Base-by-base conservation (phyloP, 495 filamentous ascomycete species). In the Hyaloscypha finlandica region DNA sequence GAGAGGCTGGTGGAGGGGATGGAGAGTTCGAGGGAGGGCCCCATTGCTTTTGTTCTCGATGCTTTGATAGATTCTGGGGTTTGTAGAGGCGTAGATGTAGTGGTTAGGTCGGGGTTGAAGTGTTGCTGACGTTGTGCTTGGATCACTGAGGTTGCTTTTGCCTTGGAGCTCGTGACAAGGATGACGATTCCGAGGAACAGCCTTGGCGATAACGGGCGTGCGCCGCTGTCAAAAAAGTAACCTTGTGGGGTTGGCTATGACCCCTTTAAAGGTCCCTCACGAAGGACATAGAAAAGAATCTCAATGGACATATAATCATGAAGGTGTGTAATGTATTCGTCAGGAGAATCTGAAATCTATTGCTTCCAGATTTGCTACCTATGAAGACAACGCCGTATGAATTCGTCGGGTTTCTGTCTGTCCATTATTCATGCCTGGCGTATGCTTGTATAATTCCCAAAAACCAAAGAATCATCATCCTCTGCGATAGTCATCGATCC, bases 1-100 rank as follows among this genome's bases (percentile, higher is more conserved):
- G 85, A 82, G 60, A 89, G 79, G 65, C 85, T 89, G 11, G 92
- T 90, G 37, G 82, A 86, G 33, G 93, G 92, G 75, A 97, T 93
- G 65, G 90, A 85, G 77, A 97, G 90, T 69, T 94, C 89, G 73
- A 91, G 81, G 39, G 85, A 85, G 12, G 92, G 88, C 25, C 90
- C 85, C 92, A 96, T 96, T 11, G 42, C 25, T 25, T 65, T 59
- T 29, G 52, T 63, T 32, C 37, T 54, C 32, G 12, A 32, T 65
- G 57, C 25, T 53, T 37, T 75, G 51, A 4, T 48, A 48, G 42
- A 48, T 48, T 16, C 3, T 0, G 3, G 42, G 16, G 8, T 19
- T 11, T 19, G 42, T 48, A 12, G 42, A 4, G 8, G 42, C 12
- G 35, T 37, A 37, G 16, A 48, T 48, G 8, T 6, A 19, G 16